A percentile compares a stretch with the other conserved stretches of the same genome.
Conservation (phyloP, 257 asterid genomes). For the Penstemon davidsonii region DNA sequence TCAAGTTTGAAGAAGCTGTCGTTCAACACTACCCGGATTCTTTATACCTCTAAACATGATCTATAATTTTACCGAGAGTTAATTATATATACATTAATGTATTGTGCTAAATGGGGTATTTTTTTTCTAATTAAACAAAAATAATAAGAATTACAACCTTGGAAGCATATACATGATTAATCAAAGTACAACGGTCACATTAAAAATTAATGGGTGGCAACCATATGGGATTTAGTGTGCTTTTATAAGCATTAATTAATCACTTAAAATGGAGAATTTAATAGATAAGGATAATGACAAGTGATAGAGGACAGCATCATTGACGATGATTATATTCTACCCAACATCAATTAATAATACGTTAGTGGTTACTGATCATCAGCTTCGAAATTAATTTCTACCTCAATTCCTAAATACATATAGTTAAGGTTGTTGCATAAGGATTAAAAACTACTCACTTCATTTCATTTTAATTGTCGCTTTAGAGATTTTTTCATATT, state of each 20-base stretch:
- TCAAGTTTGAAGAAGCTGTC: too few species aligned
- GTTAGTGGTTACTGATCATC: slow-evolving; percentile 16
- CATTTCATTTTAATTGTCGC: too few species aligned
- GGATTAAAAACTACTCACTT: too few species aligned
- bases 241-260: slow-evolving; percentile 20
- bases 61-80: too few species aligned
- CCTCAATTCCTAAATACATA: too few species aligned
- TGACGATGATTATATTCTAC: slow-evolving; percentile 23
- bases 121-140: not conserved
- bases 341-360: slow-evolving; percentile 9
- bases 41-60: too few species aligned
- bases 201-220: slow-evolving; percentile 20
- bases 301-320: slow-evolving; percentile 25
- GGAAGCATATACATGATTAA: slow-evolving; percentile 19
- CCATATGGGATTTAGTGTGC: slow-evolving; percentile 24
- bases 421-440: too few species aligned
- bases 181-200: not conserved
- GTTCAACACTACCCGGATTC: too few species aligned
- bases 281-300: slow-evolving; percentile 24
- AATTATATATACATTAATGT: too few species aligned
- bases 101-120: too few species aligned
- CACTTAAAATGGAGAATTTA: slow-evolving; percentile 9
- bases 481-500: too few species aligned
- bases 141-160: slow-evolving; percentile 13
- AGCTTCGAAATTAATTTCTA: slow-evolving; percentile 9